Evolutionary conservation across 768 basidiomycete genomes (phyloP), one percentile per base, ranked within the genome.

Genomic region (Pleurotus cornucopiae): DNA sequence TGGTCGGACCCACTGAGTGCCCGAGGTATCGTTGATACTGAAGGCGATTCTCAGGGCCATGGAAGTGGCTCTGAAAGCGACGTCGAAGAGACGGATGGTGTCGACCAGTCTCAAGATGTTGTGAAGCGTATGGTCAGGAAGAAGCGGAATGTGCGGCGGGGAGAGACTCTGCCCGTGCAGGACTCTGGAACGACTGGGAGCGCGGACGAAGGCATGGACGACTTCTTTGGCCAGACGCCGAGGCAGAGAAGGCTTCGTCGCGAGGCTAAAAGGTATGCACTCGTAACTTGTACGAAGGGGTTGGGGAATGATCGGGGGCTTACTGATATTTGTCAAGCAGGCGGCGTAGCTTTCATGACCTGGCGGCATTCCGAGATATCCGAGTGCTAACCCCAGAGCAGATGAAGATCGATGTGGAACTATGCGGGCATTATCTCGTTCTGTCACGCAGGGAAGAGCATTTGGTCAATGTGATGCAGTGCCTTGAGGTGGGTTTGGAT

Each of bases 331-430:
- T 34, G 30, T 34, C 30, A 11, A 34, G 30, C 60, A 78, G 82
- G 55, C 77, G 88, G 46, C 74, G 86, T 48, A 89, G 88, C 60
- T 87, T 86, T 63, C 83, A 88, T 58, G 84, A 85, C 66, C 63
- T 84, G 1, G 64, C 70, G 25, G 76, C 80, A n/a, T 74, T 84
- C 59, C 72, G 69, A 39, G 72, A 72, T 47, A 65, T 77, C 57
- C 72, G 72, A 37, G 70, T 85, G 9, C 66, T 89, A 43, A 76
- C 78, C 2, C 58, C 76, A 5, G 86, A 90, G 54, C 75, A 80
- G 62, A 88, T 92, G 87, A 80, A 77, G 49, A 82, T 89, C 41
- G 90, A 92, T 62, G 90, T 91, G 38, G 88, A 87, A 62, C 74
- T 92, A 13, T 86, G 86, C 63, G 88, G 86, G 3, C 86, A 91